phyloP scores from a whole-genome alignment of 192 early-diverging fungal species.

The Linnemannia elongata region DNA sequence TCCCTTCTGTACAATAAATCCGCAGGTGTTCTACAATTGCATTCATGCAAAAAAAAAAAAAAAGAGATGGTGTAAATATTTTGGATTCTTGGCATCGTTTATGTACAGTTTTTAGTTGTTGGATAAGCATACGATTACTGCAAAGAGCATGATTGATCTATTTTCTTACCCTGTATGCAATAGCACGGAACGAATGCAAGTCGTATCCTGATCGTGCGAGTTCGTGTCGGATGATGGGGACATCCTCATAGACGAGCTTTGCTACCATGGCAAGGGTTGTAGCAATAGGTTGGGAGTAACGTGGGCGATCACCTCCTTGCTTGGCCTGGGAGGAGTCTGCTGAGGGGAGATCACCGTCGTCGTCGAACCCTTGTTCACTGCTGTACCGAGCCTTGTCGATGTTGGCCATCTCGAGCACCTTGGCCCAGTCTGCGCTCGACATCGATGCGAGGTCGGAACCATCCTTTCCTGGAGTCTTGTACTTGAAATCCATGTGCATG shows the following conservation, averaged over 20 bases:
- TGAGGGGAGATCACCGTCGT: background rate
- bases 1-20: conserved; percentile 66
- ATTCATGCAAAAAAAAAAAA: conserved; percentile 7
- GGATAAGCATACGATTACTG: background rate
- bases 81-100: background rate
- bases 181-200: conserved; percentile 62
- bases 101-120: background rate
- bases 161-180: conserved; percentile 64
- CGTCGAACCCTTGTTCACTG: background rate
- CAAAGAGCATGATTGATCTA: background rate
- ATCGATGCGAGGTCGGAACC: conserved; percentile 47
- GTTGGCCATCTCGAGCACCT: conserved; percentile 47
- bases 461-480: conserved; percentile 28
- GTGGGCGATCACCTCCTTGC: conserved; percentile 33
- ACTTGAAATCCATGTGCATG: conserved; percentile 42
- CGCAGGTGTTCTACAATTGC: conserved; percentile 60
- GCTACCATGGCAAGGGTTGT: conserved; percentile 64
- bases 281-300: conserved; percentile 63
- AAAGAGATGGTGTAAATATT: background rate
- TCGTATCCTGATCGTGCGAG: conserved; percentile 65
- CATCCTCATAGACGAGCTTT: conserved; percentile 66
- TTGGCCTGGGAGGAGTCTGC: background rate
- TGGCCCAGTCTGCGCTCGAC: conserved; percentile 40
- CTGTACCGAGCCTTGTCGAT: conserved; percentile 42
- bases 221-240: conserved; percentile 65